These are phyloP conservation scores for Kokia cookei DNA, from an alignment of 441 rosid species.

Conservation along the genomic window DNA sequence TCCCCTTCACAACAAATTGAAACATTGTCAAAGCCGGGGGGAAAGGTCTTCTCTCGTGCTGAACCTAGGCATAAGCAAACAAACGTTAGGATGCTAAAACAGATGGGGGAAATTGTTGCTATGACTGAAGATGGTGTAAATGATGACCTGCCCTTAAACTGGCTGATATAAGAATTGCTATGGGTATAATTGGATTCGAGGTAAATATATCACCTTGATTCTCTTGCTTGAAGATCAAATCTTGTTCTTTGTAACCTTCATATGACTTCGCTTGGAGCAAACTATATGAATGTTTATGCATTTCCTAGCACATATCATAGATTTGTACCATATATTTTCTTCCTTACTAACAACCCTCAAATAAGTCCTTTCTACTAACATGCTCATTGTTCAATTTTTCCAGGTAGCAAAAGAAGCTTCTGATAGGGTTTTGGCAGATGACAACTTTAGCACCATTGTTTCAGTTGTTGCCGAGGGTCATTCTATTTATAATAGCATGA, in stretches of 20 bases:
- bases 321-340: neutral
- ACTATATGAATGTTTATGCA: neutral
- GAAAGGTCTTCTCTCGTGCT: constrained; percentile 81
- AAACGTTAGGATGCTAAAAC: constrained; percentile 75
- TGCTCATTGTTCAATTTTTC: neutral
- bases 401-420: constrained; percentile 79
- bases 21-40: constrained; percentile 60
- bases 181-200: constrained; percentile 97
- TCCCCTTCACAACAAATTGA: constrained; percentile 38
- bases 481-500: constrained; percentile 81
- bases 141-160: constrained; percentile 93
- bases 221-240: neutral
- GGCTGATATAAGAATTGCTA: constrained; percentile 90
- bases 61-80: constrained; percentile 93
- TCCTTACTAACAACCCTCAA: neutral
- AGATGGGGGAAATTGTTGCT: constrained; percentile 84
- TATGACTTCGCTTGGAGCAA: neutral
- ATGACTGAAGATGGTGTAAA: constrained; percentile 98
- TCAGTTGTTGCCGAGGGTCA: constrained; percentile 85
- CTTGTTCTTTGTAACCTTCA: neutral
- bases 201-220: constrained; percentile 29
- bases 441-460: constrained; percentile 78
- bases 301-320: neutral
- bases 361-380: neutral
- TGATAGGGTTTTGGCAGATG: constrained; percentile 90